phyloP scores from a whole-genome alignment of 169 alveolate genomes.

The Neospora caninum region DNA sequence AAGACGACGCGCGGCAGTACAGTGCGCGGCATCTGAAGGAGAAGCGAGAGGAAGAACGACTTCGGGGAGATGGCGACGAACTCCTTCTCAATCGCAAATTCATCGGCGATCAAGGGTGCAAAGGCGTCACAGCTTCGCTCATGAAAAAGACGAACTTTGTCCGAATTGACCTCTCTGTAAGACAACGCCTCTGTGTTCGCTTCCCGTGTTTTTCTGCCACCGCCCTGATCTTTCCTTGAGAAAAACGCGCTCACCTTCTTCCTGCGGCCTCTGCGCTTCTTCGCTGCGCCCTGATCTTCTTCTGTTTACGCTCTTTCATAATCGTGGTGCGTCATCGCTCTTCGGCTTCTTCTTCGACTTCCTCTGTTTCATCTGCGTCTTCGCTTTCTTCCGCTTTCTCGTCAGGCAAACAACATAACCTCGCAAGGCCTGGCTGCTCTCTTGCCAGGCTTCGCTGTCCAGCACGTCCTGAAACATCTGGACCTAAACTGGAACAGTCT shows the following conservation, averaged over 20 bases:
- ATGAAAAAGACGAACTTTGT: not conserved
- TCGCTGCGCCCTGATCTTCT: not conserved
- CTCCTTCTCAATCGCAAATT: not conserved
- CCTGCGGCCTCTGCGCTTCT: too few species aligned
- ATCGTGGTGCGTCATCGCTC: not conserved
- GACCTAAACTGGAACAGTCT: not conserved
- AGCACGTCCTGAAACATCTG: not conserved
- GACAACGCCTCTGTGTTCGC: not conserved
- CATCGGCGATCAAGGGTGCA: conserved; percentile 14
- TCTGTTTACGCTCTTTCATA: not conserved
- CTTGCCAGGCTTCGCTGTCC: not conserved
- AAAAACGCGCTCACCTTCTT: too few species aligned
- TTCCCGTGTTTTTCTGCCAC: not conserved
- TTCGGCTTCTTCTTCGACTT: not conserved
- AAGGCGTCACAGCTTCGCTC: not conserved
- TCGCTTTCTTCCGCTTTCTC: not conserved
- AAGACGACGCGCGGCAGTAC: too few species aligned
- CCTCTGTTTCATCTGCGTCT: not conserved
- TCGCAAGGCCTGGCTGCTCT: not conserved
- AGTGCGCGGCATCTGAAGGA: too few species aligned
- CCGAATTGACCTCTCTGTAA: not conserved
- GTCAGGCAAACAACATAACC: not conserved
- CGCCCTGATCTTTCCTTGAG: too few species aligned
- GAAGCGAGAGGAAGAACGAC: not conserved
- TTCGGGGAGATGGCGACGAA: not conserved